Evolutionary conservation across 164 flowering plant genomes (phyloP), one percentile per base, ranked within the genome.

Genomic region (Dillenia turbinata): DNA sequence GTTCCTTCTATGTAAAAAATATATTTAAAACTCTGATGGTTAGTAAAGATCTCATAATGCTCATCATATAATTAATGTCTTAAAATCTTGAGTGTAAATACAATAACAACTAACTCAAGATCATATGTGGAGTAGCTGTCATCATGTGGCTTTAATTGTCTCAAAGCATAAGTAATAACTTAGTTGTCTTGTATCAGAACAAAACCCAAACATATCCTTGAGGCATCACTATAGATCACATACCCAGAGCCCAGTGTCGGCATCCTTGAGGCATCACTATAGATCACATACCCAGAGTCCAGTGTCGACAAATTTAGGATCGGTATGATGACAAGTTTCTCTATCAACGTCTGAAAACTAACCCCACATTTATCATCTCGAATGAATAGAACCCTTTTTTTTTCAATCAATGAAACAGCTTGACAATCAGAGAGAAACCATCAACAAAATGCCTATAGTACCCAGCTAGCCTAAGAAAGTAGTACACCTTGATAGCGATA

Each of bases 281-380:
- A 33, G 5, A 33, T 33, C 46, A 57, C 33, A 55, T 55, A 55
- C 43, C 33, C 33, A 14, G 33, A 24, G 26, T 24, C 10, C 26
- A 62, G 19, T 62, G 65, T 15, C 57, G 7, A 33, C 65, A 62
- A 12, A 62, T 51, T 10, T 51, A 43, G 2, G 43, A 11, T 17
- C 54, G 3, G n/a, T 24, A 9, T 16, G 33, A 14, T 17, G 44
- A 19, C 10, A 55, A 13, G 9, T 19, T 9, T 55, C 14, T 24
- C 26, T 9, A 19, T 55, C 9, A 55, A 8, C 58, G 9, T 44
- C 33, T 55, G 2, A 26, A 55, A 55, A 55, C 17, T 9, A 10
- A 1, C 19, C 43, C 9, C 5, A 24, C 58, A 55, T 2, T 55
- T 55, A 8, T 26, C 44, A 17, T 24, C 33, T 5, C 5, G 33